These are phyloP conservation scores for Tubosaeta sp. DNA, from an alignment of 768 basidiomycete species.

Conservation along the genomic window DNA sequence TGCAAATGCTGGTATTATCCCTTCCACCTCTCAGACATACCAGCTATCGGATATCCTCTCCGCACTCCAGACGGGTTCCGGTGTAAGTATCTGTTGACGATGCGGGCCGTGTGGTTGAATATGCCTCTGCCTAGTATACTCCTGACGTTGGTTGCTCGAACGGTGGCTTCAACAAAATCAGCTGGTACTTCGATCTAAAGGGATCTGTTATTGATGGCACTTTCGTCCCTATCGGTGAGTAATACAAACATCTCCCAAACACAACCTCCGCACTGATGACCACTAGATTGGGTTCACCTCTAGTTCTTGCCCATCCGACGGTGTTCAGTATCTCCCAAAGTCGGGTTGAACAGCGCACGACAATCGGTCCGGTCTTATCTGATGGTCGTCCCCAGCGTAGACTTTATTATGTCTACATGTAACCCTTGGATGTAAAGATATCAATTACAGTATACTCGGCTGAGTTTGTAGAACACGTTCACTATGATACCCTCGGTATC, in stretches of 20 bases:
- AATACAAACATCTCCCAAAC: not conserved
- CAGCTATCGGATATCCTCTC: constrained; percentile 48
- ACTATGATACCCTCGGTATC: no score
- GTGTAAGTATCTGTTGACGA: constrained; percentile 20
- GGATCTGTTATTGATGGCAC: constrained; percentile 66
- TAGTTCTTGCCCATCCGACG: constrained; percentile 46
- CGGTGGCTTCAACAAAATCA: constrained; percentile 40
- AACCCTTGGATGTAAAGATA: no score
- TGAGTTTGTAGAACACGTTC: no score
- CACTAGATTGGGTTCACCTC: constrained; percentile 42
- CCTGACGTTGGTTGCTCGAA: constrained; percentile 45
- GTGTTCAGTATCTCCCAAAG: constrained; percentile 61
- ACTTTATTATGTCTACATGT: no score
- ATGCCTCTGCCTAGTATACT: constrained; percentile 34
- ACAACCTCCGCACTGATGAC: not conserved
- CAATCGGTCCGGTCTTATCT: not conserved
- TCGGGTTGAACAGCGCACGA: constrained; percentile 12
- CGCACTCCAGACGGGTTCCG: constrained; percentile 53
- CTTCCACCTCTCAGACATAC: constrained; percentile 54
- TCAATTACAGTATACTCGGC: no score
- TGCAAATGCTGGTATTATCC: constrained; percentile 65
- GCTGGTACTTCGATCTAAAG: constrained; percentile 61
- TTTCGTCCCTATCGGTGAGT: constrained; percentile 56
- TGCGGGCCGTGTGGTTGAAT: not conserved
- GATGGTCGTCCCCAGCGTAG: not conserved